phyloP scores from a whole-genome alignment of 768 basidiomycete species.

The Podaxis pistillaris region DNA sequence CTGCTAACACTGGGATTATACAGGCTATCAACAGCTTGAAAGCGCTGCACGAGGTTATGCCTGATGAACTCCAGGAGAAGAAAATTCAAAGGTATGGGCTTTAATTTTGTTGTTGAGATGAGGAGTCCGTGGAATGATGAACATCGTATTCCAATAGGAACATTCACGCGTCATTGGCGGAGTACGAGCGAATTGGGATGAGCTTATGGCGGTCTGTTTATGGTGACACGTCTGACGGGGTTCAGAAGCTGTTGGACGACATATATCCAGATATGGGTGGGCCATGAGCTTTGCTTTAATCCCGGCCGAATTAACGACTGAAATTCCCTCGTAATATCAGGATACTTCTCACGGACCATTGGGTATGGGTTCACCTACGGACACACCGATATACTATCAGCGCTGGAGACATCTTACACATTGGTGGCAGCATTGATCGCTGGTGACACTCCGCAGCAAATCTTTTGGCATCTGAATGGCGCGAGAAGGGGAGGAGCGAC shows the following conservation, averaged over 20 bases:
- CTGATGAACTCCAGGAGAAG: slow-evolving; percentile 49
- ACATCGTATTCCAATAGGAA: slow-evolving; percentile 30
- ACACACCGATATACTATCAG: slow-evolving; percentile 42
- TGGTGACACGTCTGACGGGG: slow-evolving; percentile 49
- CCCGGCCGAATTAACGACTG: neutral
- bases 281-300: slow-evolving; percentile 16
- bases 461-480: slow-evolving; percentile 62
- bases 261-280: slow-evolving; percentile 67
- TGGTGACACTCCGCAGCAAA: slow-evolving; percentile 60
- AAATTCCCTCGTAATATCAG: slow-evolving; percentile 28
- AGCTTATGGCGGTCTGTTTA: slow-evolving; percentile 49
- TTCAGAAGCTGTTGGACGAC: slow-evolving; percentile 44
- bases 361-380: slow-evolving; percentile 60
- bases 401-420: slow-evolving; percentile 56
- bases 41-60: slow-evolving; percentile 49
- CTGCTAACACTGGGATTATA: neutral
- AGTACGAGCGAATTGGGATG: slow-evolving; percentile 41
- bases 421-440: slow-evolving; percentile 63
- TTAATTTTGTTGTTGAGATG: neutral
- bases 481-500: slow-evolving; percentile 56
- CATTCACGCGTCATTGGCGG: slow-evolving; percentile 37
- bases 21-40: slow-evolving; percentile 61
- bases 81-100: slow-evolving; percentile 41
- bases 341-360: slow-evolving; percentile 51
- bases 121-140: neutral